Percentiles rank a stretch among this genome's conserved stretches.
phyloP scores from a whole-genome alignment of 2,329 filamentous ascomycete species.

The Alternaria gansuensis region DNA sequence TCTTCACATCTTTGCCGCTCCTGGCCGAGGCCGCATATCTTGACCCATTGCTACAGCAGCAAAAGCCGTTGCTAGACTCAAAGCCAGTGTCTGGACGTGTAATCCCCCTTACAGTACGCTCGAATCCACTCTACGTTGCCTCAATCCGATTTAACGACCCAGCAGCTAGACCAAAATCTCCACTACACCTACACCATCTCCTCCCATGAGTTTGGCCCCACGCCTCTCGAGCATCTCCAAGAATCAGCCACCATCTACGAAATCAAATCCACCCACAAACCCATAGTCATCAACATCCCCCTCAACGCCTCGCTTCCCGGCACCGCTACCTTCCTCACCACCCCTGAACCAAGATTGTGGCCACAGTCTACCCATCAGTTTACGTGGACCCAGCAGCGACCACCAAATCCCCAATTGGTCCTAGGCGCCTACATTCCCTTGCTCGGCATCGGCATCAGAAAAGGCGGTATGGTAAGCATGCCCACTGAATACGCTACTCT shows the following conservation, averaged over 20 bases:
- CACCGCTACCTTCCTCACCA: constrained; percentile 6
- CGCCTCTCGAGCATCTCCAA: constrained; percentile 12
- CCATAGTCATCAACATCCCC: constrained; percentile 16
- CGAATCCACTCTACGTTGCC: not conserved
- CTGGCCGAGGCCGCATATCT: constrained; percentile 10
- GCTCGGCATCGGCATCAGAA: constrained; percentile 25
- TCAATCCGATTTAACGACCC: not conserved
- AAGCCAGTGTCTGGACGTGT: not conserved
- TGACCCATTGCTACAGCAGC: constrained; percentile 15
- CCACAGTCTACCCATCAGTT: not conserved
- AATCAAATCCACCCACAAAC: not conserved
- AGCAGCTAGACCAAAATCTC: constrained; percentile 18
- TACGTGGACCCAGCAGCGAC: constrained; percentile 6
- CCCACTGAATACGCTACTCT: constrained; percentile 15
- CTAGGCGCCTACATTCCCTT: constrained; percentile 16
- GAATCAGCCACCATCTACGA: not conserved
- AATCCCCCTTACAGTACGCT: constrained; percentile 9
- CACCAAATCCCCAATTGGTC: not conserved
- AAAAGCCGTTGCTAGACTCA: constrained; percentile 16
- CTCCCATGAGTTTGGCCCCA: not conserved
- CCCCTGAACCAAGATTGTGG: not conserved
- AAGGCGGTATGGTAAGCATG: constrained; percentile 28
- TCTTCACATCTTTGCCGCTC: constrained; percentile 1
- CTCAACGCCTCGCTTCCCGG: constrained; percentile 3
- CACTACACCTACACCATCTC: constrained; percentile 14